phyloP scores from a whole-genome alignment of 1,139 yeast species.

The Candida neerlandica region DNA sequence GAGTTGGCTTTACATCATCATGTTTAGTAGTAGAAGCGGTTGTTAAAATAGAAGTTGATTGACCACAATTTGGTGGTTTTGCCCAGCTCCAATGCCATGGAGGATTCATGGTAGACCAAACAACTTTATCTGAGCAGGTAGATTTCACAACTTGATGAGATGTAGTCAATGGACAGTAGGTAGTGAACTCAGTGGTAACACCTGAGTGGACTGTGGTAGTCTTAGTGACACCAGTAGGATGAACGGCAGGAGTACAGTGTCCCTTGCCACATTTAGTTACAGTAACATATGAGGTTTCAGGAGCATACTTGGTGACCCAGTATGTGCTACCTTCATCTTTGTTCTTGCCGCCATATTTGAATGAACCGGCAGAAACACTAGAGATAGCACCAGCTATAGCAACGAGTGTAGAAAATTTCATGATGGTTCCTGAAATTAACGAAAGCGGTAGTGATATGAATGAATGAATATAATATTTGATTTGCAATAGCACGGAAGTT shows the following conservation, averaged over 20 bases:
- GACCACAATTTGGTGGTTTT: slow-evolving; percentile 4
- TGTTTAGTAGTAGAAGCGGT: not conserved
- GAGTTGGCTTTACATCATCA: too few relatives aligned
- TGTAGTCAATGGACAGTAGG: slow-evolving; percentile 27
- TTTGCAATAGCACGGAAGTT: not conserved
- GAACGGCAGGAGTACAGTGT: slow-evolving; percentile 23
- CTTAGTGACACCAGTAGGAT: slow-evolving; percentile 30
- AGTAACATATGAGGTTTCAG: slow-evolving; percentile 22
- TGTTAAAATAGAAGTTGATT: not conserved
- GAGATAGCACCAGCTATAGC: slow-evolving; percentile 1
- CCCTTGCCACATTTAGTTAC: slow-evolving; percentile 22
- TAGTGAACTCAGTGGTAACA: slow-evolving; percentile 23
- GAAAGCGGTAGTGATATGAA: not conserved
- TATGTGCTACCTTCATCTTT: not conserved
- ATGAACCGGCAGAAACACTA: not conserved
- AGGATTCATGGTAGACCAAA: slow-evolving; percentile 1
- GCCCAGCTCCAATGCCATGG: slow-evolving; percentile 5
- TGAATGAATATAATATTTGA: not conserved
- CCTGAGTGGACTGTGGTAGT: slow-evolving; percentile 6
- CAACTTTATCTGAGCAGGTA: slow-evolving; percentile 4
- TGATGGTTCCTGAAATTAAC: not conserved
- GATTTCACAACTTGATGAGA: slow-evolving; percentile 5
- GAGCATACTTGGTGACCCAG: slow-evolving; percentile 8
- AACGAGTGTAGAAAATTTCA: slow-evolving; percentile 4
- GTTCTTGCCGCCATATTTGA: not conserved